Conservation (phyloP, 164 flowering plant species). For the Nymphaea thermarum region DNA sequence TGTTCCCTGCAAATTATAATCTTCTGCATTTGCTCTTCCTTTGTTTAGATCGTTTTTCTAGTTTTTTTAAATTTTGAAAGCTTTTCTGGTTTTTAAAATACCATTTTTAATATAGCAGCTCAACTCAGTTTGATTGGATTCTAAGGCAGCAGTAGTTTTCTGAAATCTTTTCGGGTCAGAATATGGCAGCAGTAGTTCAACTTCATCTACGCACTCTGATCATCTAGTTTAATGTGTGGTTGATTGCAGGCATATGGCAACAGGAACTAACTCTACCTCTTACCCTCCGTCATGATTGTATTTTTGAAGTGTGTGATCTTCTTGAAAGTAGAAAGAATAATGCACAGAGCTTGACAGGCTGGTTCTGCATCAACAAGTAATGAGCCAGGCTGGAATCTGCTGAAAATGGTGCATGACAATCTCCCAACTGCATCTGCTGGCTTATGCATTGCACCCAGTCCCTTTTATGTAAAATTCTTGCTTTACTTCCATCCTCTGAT, state of each 20-base stretch:
- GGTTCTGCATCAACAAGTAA: constrained; percentile 4
- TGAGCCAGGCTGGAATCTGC: neutral
- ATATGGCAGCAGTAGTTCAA: neutral
- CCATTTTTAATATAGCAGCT: too few relatives aligned
- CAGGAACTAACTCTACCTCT: constrained; percentile 19
- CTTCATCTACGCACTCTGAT: neutral
- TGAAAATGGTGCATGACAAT: neutral
- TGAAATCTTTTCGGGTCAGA: neutral
- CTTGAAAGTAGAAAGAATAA: constrained; percentile 2
- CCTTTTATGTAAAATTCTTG: neutral
- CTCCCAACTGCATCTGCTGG: neutral
- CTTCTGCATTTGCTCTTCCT: too few relatives aligned
- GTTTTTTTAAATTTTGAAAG: too few relatives aligned
- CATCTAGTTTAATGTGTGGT: constrained; percentile 3
- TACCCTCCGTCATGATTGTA: constrained; percentile 3
- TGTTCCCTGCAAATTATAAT: too few relatives aligned
- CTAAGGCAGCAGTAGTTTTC: too few relatives aligned
- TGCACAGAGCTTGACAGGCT: neutral
- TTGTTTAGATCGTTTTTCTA: too few relatives aligned
- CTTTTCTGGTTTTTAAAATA: too few relatives aligned
- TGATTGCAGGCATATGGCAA: constrained; percentile 36
- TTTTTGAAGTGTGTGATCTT: neutral
- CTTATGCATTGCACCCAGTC: neutral
- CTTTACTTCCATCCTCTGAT: neutral
- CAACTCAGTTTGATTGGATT: too few relatives aligned